Percentiles rank a stretch among this genome's conserved stretches.
phyloP scores from a whole-genome alignment of 2,329 filamentous ascomycete genomes.

The Pestalotiopsis fici region DNA sequence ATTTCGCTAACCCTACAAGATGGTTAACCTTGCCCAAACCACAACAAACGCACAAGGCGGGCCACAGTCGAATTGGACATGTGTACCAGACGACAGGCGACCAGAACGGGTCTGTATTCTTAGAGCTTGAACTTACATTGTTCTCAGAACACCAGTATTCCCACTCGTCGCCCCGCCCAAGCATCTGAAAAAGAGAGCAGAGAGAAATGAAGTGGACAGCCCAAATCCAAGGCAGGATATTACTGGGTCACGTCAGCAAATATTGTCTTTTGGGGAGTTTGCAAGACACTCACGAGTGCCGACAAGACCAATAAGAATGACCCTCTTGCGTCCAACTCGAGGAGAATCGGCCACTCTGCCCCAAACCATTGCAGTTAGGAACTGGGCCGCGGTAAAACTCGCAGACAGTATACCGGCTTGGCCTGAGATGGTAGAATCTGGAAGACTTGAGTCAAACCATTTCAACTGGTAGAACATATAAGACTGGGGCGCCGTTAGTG shows the following conservation, averaged over 20 bases:
- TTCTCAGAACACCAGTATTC: constrained; percentile 74
- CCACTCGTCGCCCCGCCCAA: constrained; percentile 71
- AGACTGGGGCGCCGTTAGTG: constrained; percentile 44
- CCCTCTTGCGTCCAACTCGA: constrained; percentile 71
- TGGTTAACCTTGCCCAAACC: background rate
- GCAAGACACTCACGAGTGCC: constrained; percentile 51
- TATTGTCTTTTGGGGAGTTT: background rate
- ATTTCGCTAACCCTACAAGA: constrained; percentile 42
- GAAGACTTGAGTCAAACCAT: constrained; percentile 63
- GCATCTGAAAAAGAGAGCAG: constrained; percentile 63
- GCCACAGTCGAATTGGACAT: background rate
- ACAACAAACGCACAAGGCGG: too few relatives aligned
- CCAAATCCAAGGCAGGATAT: constrained; percentile 70
- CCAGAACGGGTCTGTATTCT: background rate
- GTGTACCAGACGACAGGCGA: background rate
- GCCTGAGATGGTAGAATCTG: constrained; percentile 67
- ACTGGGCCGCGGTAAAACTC: constrained; percentile 80
- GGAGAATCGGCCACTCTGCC: constrained; percentile 68
- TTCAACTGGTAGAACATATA: constrained; percentile 91
- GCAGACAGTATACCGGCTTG: constrained; percentile 79
- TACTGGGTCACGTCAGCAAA: constrained; percentile 22
- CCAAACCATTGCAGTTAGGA: constrained; percentile 82
- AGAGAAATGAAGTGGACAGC: constrained; percentile 64
- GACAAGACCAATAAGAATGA: constrained; percentile 74
- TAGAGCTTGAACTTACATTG: constrained; percentile 49